Conservation (phyloP, 2,329 filamentous ascomycete genomes). For the Alternaria gansuensis region DNA sequence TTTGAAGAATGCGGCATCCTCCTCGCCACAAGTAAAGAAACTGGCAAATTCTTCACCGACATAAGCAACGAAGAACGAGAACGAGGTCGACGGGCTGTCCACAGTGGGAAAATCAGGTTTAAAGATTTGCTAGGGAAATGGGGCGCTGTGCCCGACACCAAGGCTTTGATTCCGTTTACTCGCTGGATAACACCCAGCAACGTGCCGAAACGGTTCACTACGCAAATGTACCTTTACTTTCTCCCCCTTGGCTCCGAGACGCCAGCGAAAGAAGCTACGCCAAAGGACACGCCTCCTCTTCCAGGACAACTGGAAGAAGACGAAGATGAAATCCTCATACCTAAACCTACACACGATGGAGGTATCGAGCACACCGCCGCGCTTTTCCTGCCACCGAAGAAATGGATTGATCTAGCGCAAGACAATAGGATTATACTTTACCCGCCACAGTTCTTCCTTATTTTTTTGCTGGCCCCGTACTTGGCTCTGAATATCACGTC, state of each 20-base stretch:
- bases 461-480: slow-evolving; percentile 66
- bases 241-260: slow-evolving; percentile 66
- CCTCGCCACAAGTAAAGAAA: slow-evolving; percentile 66
- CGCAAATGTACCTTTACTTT: slow-evolving; percentile 97
- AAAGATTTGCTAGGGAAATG: slow-evolving; percentile 67
- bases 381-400: slow-evolving; percentile 73
- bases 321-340: slow-evolving; percentile 66
- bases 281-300: slow-evolving; percentile 44
- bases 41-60: slow-evolving; percentile 65
- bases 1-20: slow-evolving; percentile 96
- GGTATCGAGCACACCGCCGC: slow-evolving; percentile 77
- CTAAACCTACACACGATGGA: slow-evolving; percentile 76
- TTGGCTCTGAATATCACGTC: slow-evolving; percentile 53
- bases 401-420: slow-evolving; percentile 73
- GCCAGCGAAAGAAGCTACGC: slow-evolving; percentile 45
- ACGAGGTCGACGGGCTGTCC: slow-evolving; percentile 72
- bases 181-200: slow-evolving; percentile 86
- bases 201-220: slow-evolving; percentile 81
- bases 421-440: slow-evolving; percentile 80
- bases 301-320: slow-evolving; percentile 34
- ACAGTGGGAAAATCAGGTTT: slow-evolving; percentile 72
- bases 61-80: slow-evolving; percentile 69
- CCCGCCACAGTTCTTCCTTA: slow-evolving; percentile 85
- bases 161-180: slow-evolving; percentile 80
- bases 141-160: slow-evolving; percentile 71